Evolutionary conservation across 2,329 filamentous ascomycete genomes (phyloP).

Genomic region (Pseudogymnoascus sp.): DNA sequence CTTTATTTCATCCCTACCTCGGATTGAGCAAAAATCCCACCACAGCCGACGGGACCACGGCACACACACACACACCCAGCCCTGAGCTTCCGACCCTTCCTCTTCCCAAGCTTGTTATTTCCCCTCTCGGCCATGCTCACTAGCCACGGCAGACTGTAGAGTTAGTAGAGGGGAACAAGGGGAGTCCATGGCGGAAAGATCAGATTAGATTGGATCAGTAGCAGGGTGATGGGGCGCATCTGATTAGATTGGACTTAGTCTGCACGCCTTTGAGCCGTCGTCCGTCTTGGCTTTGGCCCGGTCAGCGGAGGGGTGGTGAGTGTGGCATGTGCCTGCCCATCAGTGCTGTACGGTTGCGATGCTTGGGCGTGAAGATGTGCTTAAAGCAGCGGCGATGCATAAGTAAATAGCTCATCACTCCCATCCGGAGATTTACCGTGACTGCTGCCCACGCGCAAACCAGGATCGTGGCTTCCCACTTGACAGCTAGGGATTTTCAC

Average conservation of each 20-base stretch:
- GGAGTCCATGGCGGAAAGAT: background rate
- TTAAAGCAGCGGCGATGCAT: background rate
- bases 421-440: background rate
- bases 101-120: background rate
- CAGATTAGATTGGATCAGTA: constrained; percentile 1
- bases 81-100: background rate
- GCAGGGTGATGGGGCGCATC: background rate
- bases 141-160: background rate
- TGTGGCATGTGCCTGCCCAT: background rate
- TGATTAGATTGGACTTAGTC: constrained; percentile 2
- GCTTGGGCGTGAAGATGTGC: background rate
- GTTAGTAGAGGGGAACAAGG: background rate
- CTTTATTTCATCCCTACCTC: background rate
- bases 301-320: background rate
- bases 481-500: background rate
- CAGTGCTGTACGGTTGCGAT: too few species aligned
- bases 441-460: background rate
- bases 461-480: background rate
- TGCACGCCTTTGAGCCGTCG: background rate
- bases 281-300: background rate
- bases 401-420: background rate
- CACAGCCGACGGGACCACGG: background rate
- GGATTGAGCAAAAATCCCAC: too few species aligned
- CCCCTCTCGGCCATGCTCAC: background rate
- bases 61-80: background rate